phyloP scores from a whole-genome alignment of 2,329 filamentous ascomycete genomes.

The Zasmidium cellare region DNA sequence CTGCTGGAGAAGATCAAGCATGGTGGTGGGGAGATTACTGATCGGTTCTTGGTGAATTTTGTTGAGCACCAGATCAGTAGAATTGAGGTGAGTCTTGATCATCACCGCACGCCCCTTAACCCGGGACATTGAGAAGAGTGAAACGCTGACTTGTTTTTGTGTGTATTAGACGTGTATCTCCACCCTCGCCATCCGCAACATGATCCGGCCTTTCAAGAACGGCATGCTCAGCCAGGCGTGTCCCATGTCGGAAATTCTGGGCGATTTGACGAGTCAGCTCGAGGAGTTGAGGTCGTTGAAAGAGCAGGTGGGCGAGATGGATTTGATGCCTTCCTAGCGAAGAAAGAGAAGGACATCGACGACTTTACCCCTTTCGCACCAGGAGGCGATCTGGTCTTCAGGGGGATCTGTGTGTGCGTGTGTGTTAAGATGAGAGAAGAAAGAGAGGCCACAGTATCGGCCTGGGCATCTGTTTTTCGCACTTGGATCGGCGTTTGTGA shows the following conservation, averaged over 20 bases:
- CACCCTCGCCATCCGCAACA: conserved; percentile 75
- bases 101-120: not conserved
- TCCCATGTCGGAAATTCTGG: conserved; percentile 73
- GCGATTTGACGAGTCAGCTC: conserved; percentile 61
- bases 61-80: conserved; percentile 93
- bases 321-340: not conserved
- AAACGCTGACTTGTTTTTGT: no score
- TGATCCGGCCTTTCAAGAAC: conserved; percentile 69
- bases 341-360: no score
- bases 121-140: no score
- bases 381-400: not conserved
- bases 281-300: conserved; percentile 57
- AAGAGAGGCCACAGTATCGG: no score
- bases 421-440: no score
- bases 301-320: conserved; percentile 3
- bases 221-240: conserved; percentile 71
- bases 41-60: conserved; percentile 83
- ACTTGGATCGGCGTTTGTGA: no score
- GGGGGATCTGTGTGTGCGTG: no score
- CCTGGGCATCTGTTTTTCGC: no score
- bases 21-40: conserved; percentile 80
- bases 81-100: conserved; percentile 78
- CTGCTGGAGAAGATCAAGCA: conserved; percentile 73
- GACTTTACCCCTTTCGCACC: no score
- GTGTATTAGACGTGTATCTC: conserved; percentile 83